A percentile compares a stretch with the other conserved stretches of the same genome.
Evolutionary conservation across 2,329 filamentous ascomycete genomes (phyloP).

Genomic region (Akanthomyces lecanii): DNA sequence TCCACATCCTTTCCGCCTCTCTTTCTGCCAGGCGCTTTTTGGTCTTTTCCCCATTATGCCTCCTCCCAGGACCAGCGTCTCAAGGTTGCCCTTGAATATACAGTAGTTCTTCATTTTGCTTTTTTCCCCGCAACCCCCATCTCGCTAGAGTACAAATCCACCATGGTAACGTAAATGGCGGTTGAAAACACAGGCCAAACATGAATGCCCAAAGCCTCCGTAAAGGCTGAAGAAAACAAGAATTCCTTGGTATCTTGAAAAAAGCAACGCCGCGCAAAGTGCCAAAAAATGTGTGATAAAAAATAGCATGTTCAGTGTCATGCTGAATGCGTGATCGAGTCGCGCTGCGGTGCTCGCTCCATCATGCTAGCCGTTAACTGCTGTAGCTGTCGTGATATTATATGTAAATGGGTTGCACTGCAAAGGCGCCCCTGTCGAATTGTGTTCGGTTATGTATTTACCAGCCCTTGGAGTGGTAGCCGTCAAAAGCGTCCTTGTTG

Average conservation of each 20-base stretch:
- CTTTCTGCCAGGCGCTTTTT: not conserved
- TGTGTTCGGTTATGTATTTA: conserved; percentile 20
- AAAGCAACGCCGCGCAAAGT: conserved; percentile 16
- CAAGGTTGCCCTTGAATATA: conserved; percentile 4
- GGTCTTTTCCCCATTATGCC: conserved; percentile 3
- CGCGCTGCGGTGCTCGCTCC: not conserved
- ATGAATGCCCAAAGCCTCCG: conserved; percentile 14
- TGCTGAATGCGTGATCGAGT: not conserved
- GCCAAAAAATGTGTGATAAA: conserved; percentile 8
- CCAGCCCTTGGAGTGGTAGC: conserved; percentile 43
- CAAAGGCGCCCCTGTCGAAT: not conserved
- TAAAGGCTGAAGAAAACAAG: conserved; percentile 14
- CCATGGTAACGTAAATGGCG: conserved; percentile 15
- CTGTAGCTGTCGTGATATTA: not conserved
- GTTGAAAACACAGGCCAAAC: conserved; percentile 10
- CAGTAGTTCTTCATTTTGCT: conserved; percentile 10
- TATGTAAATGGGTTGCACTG: not conserved
- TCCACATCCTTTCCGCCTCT: conserved; percentile 7
- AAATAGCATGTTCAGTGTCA: not conserved
- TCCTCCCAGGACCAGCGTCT: conserved; percentile 11
- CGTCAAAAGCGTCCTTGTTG: conserved; percentile 63
- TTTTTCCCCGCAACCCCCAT: not conserved
- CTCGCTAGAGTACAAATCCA: conserved; percentile 16
- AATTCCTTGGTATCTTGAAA: conserved; percentile 16
- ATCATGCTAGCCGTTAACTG: not conserved